Conservation (phyloP, 2,329 filamentous ascomycete genomes). For the Phyllachora maydis region DNA sequence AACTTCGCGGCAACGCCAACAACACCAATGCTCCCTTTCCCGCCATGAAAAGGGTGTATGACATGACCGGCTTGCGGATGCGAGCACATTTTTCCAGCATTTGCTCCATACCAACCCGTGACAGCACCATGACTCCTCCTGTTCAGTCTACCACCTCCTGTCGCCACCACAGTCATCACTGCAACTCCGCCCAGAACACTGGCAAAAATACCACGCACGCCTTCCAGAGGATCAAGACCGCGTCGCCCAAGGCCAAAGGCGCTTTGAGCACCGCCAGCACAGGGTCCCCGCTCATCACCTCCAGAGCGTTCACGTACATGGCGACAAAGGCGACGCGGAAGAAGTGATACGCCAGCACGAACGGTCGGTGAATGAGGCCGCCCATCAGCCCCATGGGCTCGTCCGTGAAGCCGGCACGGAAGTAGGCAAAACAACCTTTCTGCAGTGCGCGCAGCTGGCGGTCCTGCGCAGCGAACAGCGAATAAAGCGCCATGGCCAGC, state of each 20-base stretch:
- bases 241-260: constrained; percentile 44
- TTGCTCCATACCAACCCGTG: too few species aligned
- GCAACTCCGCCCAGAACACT: constrained; percentile 57
- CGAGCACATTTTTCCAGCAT: too few species aligned
- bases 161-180: too few species aligned
- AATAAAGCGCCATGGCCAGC: constrained; percentile 84
- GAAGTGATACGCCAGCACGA: constrained; percentile 76
- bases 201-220: constrained; percentile 69
- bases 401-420: constrained; percentile 53
- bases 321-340: constrained; percentile 80
- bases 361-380: constrained; percentile 58
- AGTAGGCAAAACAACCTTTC: constrained; percentile 83
- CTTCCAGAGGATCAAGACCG: constrained; percentile 54
- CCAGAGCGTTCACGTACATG: constrained; percentile 42
- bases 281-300: constrained; percentile 13
- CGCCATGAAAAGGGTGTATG: too few species aligned
- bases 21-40: too few species aligned
- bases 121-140: too few species aligned
- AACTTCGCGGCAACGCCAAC: too few species aligned
- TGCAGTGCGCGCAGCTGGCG: constrained; percentile 60
- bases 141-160: too few species aligned
- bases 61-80: too few species aligned
- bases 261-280: constrained; percentile 32
- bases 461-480: constrained; percentile 74
- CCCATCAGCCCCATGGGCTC: constrained; percentile 67